These are phyloP conservation scores for Penicillium vulpinum DNA, from an alignment of 2,329 filamentous ascomycete genomes.

Conservation along the genomic window DNA sequence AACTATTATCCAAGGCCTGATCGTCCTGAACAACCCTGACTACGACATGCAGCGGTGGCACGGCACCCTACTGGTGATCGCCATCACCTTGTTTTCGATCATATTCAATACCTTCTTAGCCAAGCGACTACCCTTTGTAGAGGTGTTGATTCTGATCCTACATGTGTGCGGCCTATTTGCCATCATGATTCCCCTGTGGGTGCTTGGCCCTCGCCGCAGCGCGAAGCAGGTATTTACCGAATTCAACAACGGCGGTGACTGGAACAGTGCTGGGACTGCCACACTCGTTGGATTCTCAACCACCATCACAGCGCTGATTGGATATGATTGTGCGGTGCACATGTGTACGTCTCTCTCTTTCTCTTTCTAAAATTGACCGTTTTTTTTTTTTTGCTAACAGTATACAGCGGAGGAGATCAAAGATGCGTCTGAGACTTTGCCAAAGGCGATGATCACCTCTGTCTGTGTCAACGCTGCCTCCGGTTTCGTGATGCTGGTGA, in stretches of 20 bases:
- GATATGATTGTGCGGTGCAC: slow-evolving; percentile 11
- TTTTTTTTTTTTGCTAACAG: no score
- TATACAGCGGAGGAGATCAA: slow-evolving; percentile 40
- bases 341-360: slow-evolving; percentile 9
- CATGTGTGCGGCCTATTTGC: slow-evolving; percentile 36
- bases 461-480: slow-evolving; percentile 39
- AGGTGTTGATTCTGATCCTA: slow-evolving; percentile 32
- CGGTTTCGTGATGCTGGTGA: slow-evolving; percentile 42
- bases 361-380: neutral
- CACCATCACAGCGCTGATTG: slow-evolving; percentile 6
- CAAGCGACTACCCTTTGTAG: slow-evolving; percentile 31
- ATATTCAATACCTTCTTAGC: slow-evolving; percentile 32
- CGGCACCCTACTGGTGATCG: slow-evolving; percentile 10
- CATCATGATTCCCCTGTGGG: slow-evolving; percentile 36
- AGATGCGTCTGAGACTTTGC: slow-evolving; percentile 38
- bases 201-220: slow-evolving; percentile 4
- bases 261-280: neutral
- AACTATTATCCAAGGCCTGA: slow-evolving; percentile 37
- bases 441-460: slow-evolving; percentile 41
- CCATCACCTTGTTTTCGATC: slow-evolving; percentile 25
- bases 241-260: neutral
- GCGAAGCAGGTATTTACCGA: slow-evolving; percentile 2
- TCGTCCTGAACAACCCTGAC: slow-evolving; percentile 29
- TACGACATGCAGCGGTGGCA: slow-evolving; percentile 2
- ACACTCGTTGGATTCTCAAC: slow-evolving; percentile 1